A percentile compares a stretch with the other conserved stretches of the same genome.
Evolutionary conservation across 306 rosid genomes (phyloP).

Genomic region (Styphnolobium japonicum): DNA sequence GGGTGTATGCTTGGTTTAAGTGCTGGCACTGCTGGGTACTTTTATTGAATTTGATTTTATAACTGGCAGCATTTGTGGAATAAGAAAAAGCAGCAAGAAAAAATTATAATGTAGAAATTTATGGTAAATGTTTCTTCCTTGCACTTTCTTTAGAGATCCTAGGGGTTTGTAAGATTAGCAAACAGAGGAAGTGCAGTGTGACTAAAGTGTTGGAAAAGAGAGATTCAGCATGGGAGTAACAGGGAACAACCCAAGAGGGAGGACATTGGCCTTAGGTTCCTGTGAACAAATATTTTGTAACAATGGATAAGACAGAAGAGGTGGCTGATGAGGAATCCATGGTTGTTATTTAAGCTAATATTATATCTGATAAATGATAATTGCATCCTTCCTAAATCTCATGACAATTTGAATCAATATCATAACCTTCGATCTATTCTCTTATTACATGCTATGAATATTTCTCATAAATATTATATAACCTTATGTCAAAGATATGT

Average conservation of each 20-base stretch:
- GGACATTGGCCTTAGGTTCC: neutral
- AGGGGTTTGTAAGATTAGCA: slow-evolving; percentile 1
- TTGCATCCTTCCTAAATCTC: neutral
- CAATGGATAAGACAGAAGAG: neutral
- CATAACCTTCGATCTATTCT: neutral
- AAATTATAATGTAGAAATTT: neutral
- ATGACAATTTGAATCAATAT: neutral
- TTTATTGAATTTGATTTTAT: neutral
- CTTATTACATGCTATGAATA: neutral
- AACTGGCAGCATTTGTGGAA: neutral
- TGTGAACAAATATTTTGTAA: neutral
- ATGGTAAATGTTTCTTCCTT: neutral
- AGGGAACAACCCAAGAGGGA: neutral
- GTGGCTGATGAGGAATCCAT: neutral
- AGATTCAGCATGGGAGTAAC: neutral
- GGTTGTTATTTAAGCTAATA: neutral
- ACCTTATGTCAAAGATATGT: neutral
- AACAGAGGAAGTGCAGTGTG: neutral
- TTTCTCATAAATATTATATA: neutral
- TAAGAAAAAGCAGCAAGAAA: neutral
- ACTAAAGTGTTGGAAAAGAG: neutral
- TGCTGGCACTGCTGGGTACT: neutral
- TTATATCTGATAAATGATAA: neutral
- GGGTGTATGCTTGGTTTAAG: neutral
- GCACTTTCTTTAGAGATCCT: neutral